phyloP scores from a whole-genome alignment of 257 asterid genomes.

The Nicotiana attenuata region DNA sequence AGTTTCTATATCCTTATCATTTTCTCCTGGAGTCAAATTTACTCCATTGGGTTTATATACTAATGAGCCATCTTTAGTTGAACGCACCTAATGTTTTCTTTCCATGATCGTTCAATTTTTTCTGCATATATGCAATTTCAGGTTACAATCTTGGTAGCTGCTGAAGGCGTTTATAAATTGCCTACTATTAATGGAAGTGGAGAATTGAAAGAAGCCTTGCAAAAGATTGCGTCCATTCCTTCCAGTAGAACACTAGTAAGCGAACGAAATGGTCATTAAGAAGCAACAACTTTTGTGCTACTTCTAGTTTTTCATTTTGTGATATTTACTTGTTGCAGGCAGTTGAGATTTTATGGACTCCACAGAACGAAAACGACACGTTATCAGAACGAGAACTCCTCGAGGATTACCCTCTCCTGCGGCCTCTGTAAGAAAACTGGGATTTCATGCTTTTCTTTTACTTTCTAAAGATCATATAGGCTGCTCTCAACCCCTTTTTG shows the following conservation, averaged over 20 bases:
- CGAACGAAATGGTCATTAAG: background rate
- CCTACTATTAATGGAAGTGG: constrained; percentile 64
- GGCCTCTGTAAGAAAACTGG: constrained; percentile 53
- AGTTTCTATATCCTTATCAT: background rate
- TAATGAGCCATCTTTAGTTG: background rate
- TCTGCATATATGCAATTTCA: constrained; percentile 18
- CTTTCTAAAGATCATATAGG: background rate
- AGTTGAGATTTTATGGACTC: constrained; percentile 95
- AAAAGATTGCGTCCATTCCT: constrained; percentile 80
- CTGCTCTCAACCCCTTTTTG: background rate
- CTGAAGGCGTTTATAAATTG: constrained; percentile 67
- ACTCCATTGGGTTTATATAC: background rate
- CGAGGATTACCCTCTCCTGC: constrained; percentile 74
- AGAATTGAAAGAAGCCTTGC: constrained; percentile 85
- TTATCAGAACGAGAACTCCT: constrained; percentile 83
- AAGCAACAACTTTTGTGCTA: background rate
- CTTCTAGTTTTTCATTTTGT: constrained; percentile 6
- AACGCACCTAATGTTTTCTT: background rate
- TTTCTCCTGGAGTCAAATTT: background rate
- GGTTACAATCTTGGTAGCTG: constrained; percentile 94
- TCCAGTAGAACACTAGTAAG: constrained; percentile 73
- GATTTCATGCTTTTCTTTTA: background rate
- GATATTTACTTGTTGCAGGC: constrained; percentile 43
- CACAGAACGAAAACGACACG: constrained; percentile 77
- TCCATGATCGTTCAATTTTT: background rate